phyloP scores from a whole-genome alignment of 2,329 filamentous ascomycete genomes.

The Corniculantispora saksenae region DNA sequence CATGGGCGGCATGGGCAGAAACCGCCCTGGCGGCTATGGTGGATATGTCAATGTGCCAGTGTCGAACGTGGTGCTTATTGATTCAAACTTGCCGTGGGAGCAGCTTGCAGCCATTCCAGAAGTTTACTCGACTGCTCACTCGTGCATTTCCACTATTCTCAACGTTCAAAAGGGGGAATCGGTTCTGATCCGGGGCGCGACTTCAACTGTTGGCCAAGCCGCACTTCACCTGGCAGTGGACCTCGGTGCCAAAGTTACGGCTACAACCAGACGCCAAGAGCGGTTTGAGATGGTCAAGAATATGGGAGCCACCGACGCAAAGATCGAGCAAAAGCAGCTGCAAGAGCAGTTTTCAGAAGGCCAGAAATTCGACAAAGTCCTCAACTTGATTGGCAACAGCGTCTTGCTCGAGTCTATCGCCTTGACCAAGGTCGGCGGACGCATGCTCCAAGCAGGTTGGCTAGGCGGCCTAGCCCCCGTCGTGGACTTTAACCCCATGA shows the following conservation, averaged over 20 bases:
- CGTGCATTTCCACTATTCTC: conserved; percentile 39
- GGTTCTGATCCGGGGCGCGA: conserved; percentile 43
- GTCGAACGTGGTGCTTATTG: conserved; percentile 35
- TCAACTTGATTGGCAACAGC: conserved; percentile 42
- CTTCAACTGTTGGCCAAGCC: conserved; percentile 41
- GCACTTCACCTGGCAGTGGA: conserved; percentile 32
- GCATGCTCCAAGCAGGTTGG: conserved; percentile 40
- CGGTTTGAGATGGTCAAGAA: conserved; percentile 30
- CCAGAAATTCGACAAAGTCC: conserved; percentile 37
- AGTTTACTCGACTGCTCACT: conserved; percentile 41
- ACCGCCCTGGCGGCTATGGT: conserved; percentile 3
- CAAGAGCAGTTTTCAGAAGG: conserved; percentile 19
- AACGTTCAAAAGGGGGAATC: conserved; percentile 35
- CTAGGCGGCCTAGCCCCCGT: conserved; percentile 43
- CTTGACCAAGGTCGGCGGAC: conserved; percentile 27
- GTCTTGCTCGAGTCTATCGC: conserved; percentile 39
- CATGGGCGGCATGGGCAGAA: conserved; percentile 44
- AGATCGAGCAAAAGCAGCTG: conserved; percentile 29
- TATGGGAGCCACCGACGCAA: conserved; percentile 31
- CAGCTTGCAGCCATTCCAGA: conserved; percentile 41
- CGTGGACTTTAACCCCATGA: conserved; percentile 42
- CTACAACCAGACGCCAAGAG: conserved; percentile 37
- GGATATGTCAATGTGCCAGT: conserved; percentile 34
- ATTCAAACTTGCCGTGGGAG: conserved; percentile 36
- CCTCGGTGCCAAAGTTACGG: conserved; percentile 38